Conservation (phyloP, 768 basidiomycete species). For the Leccinellum albellum region DNA sequence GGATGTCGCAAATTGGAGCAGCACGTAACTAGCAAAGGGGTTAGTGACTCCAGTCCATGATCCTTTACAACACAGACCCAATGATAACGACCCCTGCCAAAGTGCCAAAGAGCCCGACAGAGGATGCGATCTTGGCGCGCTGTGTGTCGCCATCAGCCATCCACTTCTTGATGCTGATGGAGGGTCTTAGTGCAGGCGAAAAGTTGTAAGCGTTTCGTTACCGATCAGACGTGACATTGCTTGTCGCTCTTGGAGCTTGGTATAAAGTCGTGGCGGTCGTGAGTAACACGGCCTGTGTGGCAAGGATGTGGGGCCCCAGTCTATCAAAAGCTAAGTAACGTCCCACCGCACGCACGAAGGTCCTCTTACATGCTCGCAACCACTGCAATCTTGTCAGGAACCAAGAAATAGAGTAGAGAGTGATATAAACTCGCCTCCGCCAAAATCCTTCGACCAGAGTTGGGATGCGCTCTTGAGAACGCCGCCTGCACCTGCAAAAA, state of each 20-base stretch:
- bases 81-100: slow-evolving; percentile 13
- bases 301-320: slow-evolving; percentile 21
- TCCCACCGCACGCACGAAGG: neutral
- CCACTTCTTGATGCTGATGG: slow-evolving; percentile 23
- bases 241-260: slow-evolving; percentile 20
- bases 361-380: slow-evolving; percentile 22
- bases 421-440: slow-evolving; percentile 15
- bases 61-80: neutral
- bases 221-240: slow-evolving; percentile 22
- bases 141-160: slow-evolving; percentile 13
- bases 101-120: slow-evolving; percentile 15
- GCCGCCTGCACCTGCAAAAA: slow-evolving; percentile 17
- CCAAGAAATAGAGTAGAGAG: neutral
- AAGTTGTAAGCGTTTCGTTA: slow-evolving; percentile 11
- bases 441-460: slow-evolving; percentile 29
- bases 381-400: slow-evolving; percentile 11
- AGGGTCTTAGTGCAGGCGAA: neutral
- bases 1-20: slow-evolving; percentile 41
- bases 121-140: slow-evolving; percentile 17
- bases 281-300: slow-evolving; percentile 25
- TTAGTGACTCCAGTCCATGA: neutral
- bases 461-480: slow-evolving; percentile 25
- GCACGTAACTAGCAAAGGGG: slow-evolving; percentile 32
- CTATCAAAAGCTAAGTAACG: slow-evolving; percentile 10
- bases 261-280: slow-evolving; percentile 23